Evolutionary conservation across 2,329 filamentous ascomycete genomes (phyloP), one percentile per base, ranked within the genome.

Genomic region (Colletotrichum lini): DNA sequence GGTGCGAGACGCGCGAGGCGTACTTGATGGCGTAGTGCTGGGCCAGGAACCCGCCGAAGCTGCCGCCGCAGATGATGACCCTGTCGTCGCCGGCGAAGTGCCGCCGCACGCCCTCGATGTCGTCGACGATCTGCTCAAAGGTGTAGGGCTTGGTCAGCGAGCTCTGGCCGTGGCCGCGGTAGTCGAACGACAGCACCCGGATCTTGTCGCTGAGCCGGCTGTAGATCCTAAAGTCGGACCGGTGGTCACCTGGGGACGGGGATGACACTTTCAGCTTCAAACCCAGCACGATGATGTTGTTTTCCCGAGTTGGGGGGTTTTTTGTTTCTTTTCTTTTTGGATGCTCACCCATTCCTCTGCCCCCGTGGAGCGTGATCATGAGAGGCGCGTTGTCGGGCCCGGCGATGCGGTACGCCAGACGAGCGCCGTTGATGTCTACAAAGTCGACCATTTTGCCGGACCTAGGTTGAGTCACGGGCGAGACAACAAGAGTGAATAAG

Each of bases 11-110:
- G 2, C 75, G 68, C 0, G 75, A 44, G 1, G 79, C 73, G 60
- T 82, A 82, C 40, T 79, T 77, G 65, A 83, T 82, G 15, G 81
- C 80, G 68, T 83, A 83, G 5, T 81, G 78, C 69, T 80, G 79
- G 0, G 82, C 82, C 5, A 83, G 72, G 47, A 80, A 83, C 0
- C 81, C 82, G 12, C 82, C 81, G 54, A 83, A 83, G 66, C 80
- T 82, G 2, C 82, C 82, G 10, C 81, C 81, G 16, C 79, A 80
- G 26, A 83, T 77, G 42, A 83, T 77, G 15, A 76, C 77, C 16
- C 77, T 73, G 23, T 72, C 53, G 0, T 65, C 63, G 1, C 74
- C 77, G 2, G 74, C 73, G 73, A 82, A 82, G 35, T 78, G 76
- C 47, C 44, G 52, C 10, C 80, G 76, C 6, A 82, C 61, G 0